phyloP scores from a whole-genome alignment of 2,329 filamentous ascomycete species.

The Penicillium sp. region DNA sequence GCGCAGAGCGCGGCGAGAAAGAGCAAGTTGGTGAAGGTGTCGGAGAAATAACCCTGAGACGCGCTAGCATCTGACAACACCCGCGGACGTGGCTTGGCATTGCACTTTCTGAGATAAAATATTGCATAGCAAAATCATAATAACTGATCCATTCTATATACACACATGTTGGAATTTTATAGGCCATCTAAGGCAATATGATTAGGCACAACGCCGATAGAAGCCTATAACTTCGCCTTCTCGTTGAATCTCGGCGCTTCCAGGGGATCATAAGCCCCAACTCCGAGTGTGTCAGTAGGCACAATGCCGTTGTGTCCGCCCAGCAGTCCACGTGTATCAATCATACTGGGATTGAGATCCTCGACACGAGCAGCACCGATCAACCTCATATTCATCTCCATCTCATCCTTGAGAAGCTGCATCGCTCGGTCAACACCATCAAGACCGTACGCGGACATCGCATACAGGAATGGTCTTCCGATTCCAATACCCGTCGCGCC shows the following conservation, averaged over 20 bases:
- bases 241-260: constrained; percentile 51
- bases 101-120: background rate
- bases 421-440: constrained; percentile 89
- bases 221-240: constrained; percentile 46
- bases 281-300: constrained; percentile 62
- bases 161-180: background rate
- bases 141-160: background rate
- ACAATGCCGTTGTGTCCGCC: constrained; percentile 60
- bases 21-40: background rate
- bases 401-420: constrained; percentile 89
- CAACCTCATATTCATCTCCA: constrained; percentile 98
- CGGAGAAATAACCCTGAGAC: background rate
- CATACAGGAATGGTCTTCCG: constrained; percentile 90
- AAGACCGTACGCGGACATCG: constrained; percentile 89
- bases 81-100: too few species aligned
- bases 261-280: constrained; percentile 60
- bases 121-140: background rate
- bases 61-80: background rate
- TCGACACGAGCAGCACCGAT: constrained; percentile 76
- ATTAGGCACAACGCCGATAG: background rate
- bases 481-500: constrained; percentile 93
- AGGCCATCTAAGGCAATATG: background rate
- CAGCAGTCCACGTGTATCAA: constrained; percentile 72
- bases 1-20: background rate
- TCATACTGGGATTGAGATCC: constrained; percentile 75